phyloP scores from a whole-genome alignment of 129 eudicot species.

The Helichrysum umbraculigerum region DNA sequence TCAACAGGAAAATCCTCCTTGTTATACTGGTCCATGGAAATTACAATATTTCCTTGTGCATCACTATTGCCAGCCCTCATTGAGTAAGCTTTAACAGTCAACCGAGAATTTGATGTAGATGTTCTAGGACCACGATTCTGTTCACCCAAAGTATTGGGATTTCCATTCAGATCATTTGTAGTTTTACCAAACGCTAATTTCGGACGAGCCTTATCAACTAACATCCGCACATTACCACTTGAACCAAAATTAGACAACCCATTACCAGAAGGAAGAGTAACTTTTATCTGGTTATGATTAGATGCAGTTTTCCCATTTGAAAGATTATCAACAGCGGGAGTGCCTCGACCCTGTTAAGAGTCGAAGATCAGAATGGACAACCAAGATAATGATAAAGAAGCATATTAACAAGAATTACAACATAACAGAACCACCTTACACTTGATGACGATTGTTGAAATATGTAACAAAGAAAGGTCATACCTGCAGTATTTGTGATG shows the following conservation, averaged over 20 bases:
- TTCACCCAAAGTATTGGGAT: conserved; percentile 48
- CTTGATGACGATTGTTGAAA: neutral
- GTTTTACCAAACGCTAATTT: conserved; percentile 38
- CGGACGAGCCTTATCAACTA: conserved; percentile 47
- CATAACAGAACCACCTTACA: neutral
- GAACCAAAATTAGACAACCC: conserved; percentile 50
- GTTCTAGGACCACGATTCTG: conserved; percentile 67
- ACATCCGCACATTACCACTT: conserved; percentile 34
- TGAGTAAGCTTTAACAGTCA: conserved; percentile 77
- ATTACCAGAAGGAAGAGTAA: conserved; percentile 42
- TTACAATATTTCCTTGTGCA: conserved; percentile 70
- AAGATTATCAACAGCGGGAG: conserved; percentile 42
- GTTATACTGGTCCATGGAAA: conserved; percentile 63
- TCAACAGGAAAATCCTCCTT: conserved; percentile 71
- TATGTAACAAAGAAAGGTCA: neutral
- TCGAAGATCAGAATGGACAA: neutral
- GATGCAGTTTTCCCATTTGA: conserved; percentile 48
- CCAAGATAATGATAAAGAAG: neutral
- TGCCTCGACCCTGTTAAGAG: conserved; percentile 53
- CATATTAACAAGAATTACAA: neutral
- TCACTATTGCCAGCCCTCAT: conserved; percentile 73
- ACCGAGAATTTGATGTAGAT: conserved; percentile 45
- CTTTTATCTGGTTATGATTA: conserved; percentile 46
- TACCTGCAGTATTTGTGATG: conserved; percentile 56
- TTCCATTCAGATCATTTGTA: conserved; percentile 42